Conservation (phyloP, 257 asterid species). For the Jacaranda copaia region DNA sequence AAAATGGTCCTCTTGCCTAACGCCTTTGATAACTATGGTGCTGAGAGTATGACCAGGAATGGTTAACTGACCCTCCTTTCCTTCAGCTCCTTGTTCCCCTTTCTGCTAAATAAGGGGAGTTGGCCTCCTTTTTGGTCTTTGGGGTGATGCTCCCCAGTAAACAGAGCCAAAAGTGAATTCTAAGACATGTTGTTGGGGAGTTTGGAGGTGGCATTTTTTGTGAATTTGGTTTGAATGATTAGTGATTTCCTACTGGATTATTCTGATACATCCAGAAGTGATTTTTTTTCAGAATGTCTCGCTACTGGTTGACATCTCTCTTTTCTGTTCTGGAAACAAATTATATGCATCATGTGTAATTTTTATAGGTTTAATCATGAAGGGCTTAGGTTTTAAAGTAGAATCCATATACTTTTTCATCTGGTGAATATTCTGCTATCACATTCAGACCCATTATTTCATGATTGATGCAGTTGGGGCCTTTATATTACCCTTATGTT, state of each 20-base stretch:
- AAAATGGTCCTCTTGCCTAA: too few relatives aligned
- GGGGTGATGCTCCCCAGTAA: neutral
- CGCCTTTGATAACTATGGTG: too few relatives aligned
- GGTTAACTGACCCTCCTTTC: neutral
- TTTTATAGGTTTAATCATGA: neutral
- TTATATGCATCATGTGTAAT: neutral
- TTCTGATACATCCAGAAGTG: neutral
- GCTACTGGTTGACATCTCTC: neutral
- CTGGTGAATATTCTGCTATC: neutral
- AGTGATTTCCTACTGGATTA: neutral
- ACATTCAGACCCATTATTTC: neutral
- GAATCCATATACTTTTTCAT: slow-evolving; percentile 2
- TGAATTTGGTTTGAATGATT: neutral
- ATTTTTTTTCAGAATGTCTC: neutral
- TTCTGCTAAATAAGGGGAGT: neutral
- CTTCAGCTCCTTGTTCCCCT: neutral
- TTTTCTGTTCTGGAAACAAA: neutral
- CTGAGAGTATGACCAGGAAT: neutral
- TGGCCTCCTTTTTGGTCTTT: neutral
- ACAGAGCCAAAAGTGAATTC: neutral
- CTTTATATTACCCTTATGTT: neutral
- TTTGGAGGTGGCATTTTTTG: slow-evolving; percentile 7
- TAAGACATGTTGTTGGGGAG: neutral
- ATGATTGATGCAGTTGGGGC: slow-evolving; percentile 27
- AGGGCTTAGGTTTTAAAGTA: neutral